Percentiles rank a stretch among this genome's conserved stretches.
These are phyloP conservation scores for Aspergillus texensis DNA, from an alignment of 2,329 filamentous ascomycete genomes.

Conservation along the genomic window DNA sequence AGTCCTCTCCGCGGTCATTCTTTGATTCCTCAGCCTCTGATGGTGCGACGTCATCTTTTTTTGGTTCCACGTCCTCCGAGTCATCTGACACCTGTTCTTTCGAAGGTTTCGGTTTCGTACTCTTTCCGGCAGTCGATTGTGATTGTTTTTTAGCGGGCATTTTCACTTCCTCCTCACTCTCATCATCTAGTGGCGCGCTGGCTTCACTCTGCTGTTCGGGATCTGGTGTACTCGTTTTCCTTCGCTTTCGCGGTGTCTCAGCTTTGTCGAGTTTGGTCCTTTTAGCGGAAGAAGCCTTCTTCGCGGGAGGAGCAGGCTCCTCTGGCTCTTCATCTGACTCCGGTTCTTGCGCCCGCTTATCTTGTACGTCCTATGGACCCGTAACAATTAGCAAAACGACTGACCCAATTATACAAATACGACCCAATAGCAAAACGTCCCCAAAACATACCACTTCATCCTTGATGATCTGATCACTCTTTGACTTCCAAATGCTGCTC, in stretches of 20 bases:
- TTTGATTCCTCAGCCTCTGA: constrained; percentile 18
- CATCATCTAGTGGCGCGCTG: constrained; percentile 16
- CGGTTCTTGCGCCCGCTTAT: constrained; percentile 24
- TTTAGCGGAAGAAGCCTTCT: constrained; percentile 30
- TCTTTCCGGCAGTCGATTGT: constrained; percentile 13
- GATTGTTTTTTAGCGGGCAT: constrained; percentile 14
- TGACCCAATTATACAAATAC: background rate
- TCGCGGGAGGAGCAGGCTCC: constrained; percentile 19
- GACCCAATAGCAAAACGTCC: background rate
- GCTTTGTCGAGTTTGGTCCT: constrained; percentile 26
- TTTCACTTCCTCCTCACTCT: constrained; percentile 26
- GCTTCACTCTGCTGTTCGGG: constrained; percentile 26
- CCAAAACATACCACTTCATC: constrained; percentile 51
- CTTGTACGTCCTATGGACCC: constrained; percentile 34
- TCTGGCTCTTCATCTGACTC: constrained; percentile 16
- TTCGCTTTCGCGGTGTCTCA: constrained; percentile 36
- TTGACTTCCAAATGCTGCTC: constrained; percentile 56
- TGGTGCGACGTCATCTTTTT: constrained; percentile 16
- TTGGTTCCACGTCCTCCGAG: constrained; percentile 16
- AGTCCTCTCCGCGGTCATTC: constrained; percentile 49
- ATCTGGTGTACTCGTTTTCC: constrained; percentile 34
- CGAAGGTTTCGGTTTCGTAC: constrained; percentile 12
- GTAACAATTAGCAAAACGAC: background rate
- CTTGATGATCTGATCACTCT: constrained; percentile 57
- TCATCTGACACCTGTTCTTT: constrained; percentile 15